phyloP scores from a whole-genome alignment of 2,329 filamentous ascomycete species.

The Grosmannia serpens region DNA sequence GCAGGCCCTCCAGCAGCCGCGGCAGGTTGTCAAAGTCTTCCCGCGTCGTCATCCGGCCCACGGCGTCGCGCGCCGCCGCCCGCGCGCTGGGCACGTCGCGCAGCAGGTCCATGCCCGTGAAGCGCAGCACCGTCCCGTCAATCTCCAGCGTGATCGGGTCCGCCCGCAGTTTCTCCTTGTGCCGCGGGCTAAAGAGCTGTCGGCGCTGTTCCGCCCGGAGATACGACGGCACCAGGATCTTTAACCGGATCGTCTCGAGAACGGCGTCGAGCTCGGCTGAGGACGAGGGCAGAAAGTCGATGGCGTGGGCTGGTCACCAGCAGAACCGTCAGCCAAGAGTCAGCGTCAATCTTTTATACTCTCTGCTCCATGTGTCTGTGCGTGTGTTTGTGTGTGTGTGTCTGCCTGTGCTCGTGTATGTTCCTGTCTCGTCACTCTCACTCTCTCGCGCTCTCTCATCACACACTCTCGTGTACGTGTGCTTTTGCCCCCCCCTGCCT shows the following conservation, averaged over 20 bases:
- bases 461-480: background rate
- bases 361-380: background rate
- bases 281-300: slow-evolving; percentile 38
- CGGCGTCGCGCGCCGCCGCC: slow-evolving; percentile 23
- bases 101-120: slow-evolving; percentile 33
- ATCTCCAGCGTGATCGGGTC: slow-evolving; percentile 49
- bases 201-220: slow-evolving; percentile 41
- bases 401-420: background rate
- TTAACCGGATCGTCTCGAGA: slow-evolving; percentile 41
- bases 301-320: slow-evolving; percentile 17
- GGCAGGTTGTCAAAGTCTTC: slow-evolving; percentile 42
- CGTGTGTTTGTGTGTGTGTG: background rate
- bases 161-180: slow-evolving; percentile 34
- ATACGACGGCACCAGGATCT: slow-evolving; percentile 50
- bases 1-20: slow-evolving; percentile 37
- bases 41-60: slow-evolving; percentile 33
- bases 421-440: background rate
- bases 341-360: background rate
- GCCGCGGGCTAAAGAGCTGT: slow-evolving; percentile 36
- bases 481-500: background rate
- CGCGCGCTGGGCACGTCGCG: slow-evolving; percentile 31
- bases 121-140: slow-evolving; percentile 42
- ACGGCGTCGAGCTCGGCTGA: slow-evolving; percentile 40
- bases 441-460: background rate
- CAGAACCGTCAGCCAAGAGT: background rate